Percentiles rank a stretch among this genome's conserved stretches.
Evolutionary conservation across 169 alveolate genomes (phyloP).

Genomic region (Babesia ovis): DNA sequence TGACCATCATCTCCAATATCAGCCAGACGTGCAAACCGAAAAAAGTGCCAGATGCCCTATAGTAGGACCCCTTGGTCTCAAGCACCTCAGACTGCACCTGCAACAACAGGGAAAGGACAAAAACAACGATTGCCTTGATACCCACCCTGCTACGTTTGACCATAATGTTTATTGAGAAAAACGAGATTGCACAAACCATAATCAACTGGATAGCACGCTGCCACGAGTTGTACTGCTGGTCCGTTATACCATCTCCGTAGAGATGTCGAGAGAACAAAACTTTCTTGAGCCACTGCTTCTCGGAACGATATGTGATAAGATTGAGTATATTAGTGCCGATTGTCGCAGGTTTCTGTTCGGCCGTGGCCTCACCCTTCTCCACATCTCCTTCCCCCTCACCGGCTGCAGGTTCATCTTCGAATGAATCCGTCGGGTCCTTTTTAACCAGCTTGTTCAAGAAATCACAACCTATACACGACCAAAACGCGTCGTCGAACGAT

Average conservation of each 20-base stretch:
- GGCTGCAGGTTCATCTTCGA: not conserved
- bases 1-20: conserved; percentile 36
- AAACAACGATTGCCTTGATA: conserved; percentile 32
- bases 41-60: conserved; percentile 23
- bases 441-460: not conserved
- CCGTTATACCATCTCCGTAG: not conserved
- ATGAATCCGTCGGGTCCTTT: not conserved
- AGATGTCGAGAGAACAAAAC: not conserved
- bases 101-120: conserved; percentile 27
- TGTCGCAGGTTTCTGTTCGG: not conserved
- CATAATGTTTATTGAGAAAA: not conserved
- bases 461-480: not conserved
- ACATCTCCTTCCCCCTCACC: not conserved
- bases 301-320: not conserved
- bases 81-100: conserved; percentile 49
- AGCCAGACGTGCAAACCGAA: conserved; percentile 40
- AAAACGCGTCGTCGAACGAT: conserved; percentile 51
- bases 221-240: not conserved
- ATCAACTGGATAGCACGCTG: conserved; percentile 1
- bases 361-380: not conserved
- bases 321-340: not conserved
- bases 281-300: conserved; percentile 3
- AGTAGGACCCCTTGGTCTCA: not conserved
- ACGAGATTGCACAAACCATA: not conserved
- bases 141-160: conserved; percentile 2